A percentile compares a stretch with the other conserved stretches of the same genome.
phyloP scores from a whole-genome alignment of 495 filamentous ascomycete genomes.

The Saxispiralis lemnorum region DNA sequence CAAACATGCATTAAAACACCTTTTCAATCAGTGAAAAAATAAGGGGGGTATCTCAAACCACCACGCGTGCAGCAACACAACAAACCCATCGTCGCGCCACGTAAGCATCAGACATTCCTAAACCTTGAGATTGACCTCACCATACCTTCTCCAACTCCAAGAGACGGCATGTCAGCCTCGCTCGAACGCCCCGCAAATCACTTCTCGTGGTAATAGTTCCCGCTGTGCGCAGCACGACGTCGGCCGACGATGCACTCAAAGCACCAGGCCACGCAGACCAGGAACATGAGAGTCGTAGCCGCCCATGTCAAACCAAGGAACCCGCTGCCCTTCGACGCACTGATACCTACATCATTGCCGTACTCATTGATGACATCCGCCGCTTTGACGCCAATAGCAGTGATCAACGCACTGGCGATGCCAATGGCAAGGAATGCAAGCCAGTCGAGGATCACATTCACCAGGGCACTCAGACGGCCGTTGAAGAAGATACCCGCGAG shows the following conservation, averaged over 20 bases:
- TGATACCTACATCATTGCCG: conserved; percentile 35
- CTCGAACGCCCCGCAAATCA: too few relatives aligned
- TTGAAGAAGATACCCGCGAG: conserved; percentile 26
- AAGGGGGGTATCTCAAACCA: too few relatives aligned
- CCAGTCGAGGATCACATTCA: conserved; percentile 29
- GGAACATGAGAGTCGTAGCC: conserved; percentile 32
- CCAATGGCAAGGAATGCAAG: conserved; percentile 30
- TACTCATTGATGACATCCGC: conserved; percentile 39
- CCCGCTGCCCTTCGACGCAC: conserved; percentile 35
- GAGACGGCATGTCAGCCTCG: too few relatives aligned
- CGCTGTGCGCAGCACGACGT: conserved; percentile 6
- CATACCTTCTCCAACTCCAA: too few relatives aligned
- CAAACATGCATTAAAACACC: too few relatives aligned
- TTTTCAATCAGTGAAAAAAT: too few relatives aligned
- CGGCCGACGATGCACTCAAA: conserved; percentile 16
- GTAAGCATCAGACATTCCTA: too few relatives aligned
- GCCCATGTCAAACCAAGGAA: conserved; percentile 48
- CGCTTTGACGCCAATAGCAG: conserved; percentile 39
- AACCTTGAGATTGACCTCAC: too few relatives aligned
- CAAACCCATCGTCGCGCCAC: too few relatives aligned
- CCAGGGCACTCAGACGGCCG: conserved; percentile 24
- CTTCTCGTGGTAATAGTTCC: too few relatives aligned
- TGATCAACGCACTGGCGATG: conserved; percentile 49
- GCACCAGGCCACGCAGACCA: conserved; percentile 27
- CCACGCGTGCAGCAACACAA: too few relatives aligned